These are phyloP conservation scores for Tolypocladium album DNA, from an alignment of 2,329 filamentous ascomycete genomes.

Conservation along the genomic window DNA sequence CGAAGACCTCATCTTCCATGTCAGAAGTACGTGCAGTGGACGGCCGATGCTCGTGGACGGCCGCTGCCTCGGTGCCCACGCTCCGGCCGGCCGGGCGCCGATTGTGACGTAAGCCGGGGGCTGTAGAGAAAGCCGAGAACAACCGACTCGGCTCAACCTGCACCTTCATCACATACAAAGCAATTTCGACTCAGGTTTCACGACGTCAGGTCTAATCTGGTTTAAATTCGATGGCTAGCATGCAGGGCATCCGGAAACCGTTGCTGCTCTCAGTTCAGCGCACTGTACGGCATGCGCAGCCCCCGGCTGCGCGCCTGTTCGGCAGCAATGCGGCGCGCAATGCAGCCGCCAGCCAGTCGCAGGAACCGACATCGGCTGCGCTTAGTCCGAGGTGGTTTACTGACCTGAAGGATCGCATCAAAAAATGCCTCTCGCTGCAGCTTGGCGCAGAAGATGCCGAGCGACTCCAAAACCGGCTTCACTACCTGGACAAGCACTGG, in stretches of 20 bases:
- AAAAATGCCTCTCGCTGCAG: conserved; percentile 2
- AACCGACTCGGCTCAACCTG: neutral
- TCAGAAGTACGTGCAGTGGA: no score
- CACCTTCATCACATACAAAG: neutral
- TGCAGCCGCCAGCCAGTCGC: neutral
- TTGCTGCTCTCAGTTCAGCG: neutral
- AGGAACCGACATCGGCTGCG: neutral
- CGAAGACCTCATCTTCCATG: no score
- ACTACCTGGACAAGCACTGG: conserved; percentile 43
- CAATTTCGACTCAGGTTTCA: neutral
- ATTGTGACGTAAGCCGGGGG: neutral
- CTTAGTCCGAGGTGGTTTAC: conserved; percentile 16
- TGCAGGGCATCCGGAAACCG: neutral
- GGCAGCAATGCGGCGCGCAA: neutral
- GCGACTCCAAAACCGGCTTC: conserved; percentile 6
- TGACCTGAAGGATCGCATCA: conserved; percentile 12
- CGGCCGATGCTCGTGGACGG: no score
- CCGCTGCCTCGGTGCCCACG: no score
- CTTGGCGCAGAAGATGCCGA: neutral
- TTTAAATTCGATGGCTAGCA: neutral
- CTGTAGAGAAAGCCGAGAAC: neutral
- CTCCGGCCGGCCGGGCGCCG: neutral
- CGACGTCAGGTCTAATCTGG: no score
- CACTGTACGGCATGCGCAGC: neutral
- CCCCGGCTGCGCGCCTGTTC: neutral